These are phyloP conservation scores for Didymella sp. DNA, from an alignment of 2,329 filamentous ascomycete genomes.

Conservation along the genomic window DNA sequence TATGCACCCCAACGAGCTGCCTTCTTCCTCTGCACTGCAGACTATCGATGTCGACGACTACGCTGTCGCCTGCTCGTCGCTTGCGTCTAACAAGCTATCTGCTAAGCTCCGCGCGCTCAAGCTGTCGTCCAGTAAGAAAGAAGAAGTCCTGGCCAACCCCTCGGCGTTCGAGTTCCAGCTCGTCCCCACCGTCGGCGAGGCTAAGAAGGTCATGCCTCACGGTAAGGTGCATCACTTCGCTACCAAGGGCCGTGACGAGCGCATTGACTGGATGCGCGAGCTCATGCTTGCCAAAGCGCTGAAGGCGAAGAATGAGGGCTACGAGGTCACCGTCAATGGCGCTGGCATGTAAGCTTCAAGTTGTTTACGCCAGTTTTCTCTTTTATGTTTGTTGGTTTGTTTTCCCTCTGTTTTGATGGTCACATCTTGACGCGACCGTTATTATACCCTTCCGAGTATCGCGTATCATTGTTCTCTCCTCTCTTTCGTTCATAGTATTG, in stretches of 20 bases:
- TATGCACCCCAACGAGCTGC: slow-evolving; percentile 67
- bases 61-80: slow-evolving; percentile 80
- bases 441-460: slow-evolving; percentile 41
- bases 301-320: slow-evolving; percentile 83
- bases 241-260: slow-evolving; percentile 82
- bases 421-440: slow-evolving; percentile 33
- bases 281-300: slow-evolving; percentile 88
- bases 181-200: slow-evolving; percentile 64
- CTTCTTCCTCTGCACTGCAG: slow-evolving; percentile 71
- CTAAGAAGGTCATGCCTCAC: slow-evolving; percentile 45
- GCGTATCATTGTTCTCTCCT: slow-evolving; percentile 19
- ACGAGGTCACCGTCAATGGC: slow-evolving; percentile 82
- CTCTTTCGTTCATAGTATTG: slow-evolving; percentile 8
- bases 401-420: slow-evolving; percentile 18
- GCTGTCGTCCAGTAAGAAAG: slow-evolving; percentile 57
- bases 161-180: slow-evolving; percentile 83
- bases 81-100: slow-evolving; percentile 81
- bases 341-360: slow-evolving; percentile 32
- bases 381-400: slow-evolving; percentile 17
- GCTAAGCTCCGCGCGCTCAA: slow-evolving; percentile 84
- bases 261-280: slow-evolving; percentile 97
- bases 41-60: slow-evolving; percentile 90
- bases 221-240: slow-evolving; percentile 94
- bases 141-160: slow-evolving; percentile 64
- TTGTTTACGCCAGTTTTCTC: slow-evolving; percentile 1